Conservation (phyloP, 139 green algal species). For the Bryopsis sp. region DNA sequence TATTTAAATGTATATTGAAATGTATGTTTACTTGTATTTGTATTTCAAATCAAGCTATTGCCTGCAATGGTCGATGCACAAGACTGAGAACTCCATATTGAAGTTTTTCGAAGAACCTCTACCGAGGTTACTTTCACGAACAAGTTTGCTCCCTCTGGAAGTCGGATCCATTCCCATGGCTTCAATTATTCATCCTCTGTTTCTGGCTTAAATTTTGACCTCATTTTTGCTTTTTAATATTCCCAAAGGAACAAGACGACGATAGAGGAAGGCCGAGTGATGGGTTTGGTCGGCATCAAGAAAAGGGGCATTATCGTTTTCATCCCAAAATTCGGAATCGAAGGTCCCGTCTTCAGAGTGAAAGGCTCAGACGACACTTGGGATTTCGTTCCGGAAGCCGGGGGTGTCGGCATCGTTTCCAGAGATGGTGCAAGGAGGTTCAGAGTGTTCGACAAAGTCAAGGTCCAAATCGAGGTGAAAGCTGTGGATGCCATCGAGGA, state of each 20-base stretch:
- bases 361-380: background rate
- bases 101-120: background rate
- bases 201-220: too few species aligned
- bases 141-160: background rate
- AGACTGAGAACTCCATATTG: too few species aligned
- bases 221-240: constrained; percentile 7
- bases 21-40: background rate
- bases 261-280: constrained; percentile 2
- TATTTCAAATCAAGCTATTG: background rate
- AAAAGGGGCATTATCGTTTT: constrained; percentile 89
- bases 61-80: too few species aligned
- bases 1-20: background rate
- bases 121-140: background rate
- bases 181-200: background rate
- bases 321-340: constrained; percentile 95
- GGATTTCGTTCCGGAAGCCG: constrained; percentile 6
- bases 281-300: constrained; percentile 35
- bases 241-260: constrained; percentile 9
- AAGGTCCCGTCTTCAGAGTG: constrained; percentile 71
- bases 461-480: constrained; percentile 13
- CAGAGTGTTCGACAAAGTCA: constrained; percentile 8
- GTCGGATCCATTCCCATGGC: too few species aligned
- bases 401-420: background rate
- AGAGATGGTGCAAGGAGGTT: background rate
- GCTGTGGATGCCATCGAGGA: background rate